A percentile compares a stretch with the other conserved stretches of the same genome.
Evolutionary conservation across 805 yeast species (phyloP).

Genomic region (Spathaspora gorwiae): DNA sequence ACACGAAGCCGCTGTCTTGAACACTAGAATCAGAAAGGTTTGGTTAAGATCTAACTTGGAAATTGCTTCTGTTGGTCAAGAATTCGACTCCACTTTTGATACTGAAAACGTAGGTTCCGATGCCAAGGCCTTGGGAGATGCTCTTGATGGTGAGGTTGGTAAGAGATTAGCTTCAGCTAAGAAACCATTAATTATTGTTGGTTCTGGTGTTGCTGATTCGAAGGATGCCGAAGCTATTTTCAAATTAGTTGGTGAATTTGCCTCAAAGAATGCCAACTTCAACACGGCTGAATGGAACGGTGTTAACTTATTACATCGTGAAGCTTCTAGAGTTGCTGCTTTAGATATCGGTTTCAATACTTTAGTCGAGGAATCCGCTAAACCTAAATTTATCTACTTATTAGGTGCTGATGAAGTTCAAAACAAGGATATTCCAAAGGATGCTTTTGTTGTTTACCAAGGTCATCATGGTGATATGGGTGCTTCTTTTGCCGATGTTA

Average conservation of each 20-base stretch:
- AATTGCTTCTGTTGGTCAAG: conserved; percentile 68
- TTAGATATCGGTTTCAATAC: conserved; percentile 75
- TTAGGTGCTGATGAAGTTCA: conserved; percentile 81
- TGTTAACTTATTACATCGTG: conserved; percentile 72
- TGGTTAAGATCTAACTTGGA: conserved; percentile 71
- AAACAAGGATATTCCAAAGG: conserved; percentile 67
- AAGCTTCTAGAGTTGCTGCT: conserved; percentile 85
- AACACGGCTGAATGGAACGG: conserved; percentile 78
- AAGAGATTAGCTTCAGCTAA: conserved; percentile 60
- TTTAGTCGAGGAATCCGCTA: conserved; percentile 42
- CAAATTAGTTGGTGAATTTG: conserved; percentile 58
- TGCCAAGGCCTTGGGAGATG: conserved; percentile 51
- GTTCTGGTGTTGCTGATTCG: conserved; percentile 72
- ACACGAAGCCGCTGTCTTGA: conserved; percentile 84
- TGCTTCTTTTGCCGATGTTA: conserved; percentile 83
- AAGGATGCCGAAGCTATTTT: conserved; percentile 59
- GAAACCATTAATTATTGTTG: conserved; percentile 74
- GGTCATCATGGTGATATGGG: conserved; percentile 92
- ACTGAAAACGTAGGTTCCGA: conserved; percentile 59
- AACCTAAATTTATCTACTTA: conserved; percentile 73
- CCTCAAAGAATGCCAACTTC: conserved; percentile 51
- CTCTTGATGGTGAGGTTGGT: conserved; percentile 67
- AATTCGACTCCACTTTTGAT: conserved; percentile 73
- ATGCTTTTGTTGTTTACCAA: conserved; percentile 83
- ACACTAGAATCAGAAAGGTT: conserved; percentile 75